phyloP scores from a whole-genome alignment of 2,329 filamentous ascomycete species.

The Trichoderma atrobrunneum region DNA sequence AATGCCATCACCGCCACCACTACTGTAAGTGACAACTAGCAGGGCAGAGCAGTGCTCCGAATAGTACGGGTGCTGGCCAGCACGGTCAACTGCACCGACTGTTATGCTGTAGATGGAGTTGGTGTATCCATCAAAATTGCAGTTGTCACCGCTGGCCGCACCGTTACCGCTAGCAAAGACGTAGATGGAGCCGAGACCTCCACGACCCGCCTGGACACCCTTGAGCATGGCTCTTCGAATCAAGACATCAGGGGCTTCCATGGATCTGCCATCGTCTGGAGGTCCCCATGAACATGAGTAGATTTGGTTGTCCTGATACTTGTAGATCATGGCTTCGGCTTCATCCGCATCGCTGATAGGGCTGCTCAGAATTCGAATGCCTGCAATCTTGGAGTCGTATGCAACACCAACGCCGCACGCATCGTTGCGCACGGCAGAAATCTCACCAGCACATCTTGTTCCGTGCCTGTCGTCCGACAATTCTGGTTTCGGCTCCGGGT shows the following conservation, averaged over 20 bases:
- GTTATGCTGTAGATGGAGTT: slow-evolving; percentile 99
- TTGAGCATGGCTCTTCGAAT: slow-evolving; percentile 90
- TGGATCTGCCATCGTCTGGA: slow-evolving; percentile 85
- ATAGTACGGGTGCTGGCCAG: slow-evolving; percentile 89
- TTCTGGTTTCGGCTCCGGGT: slow-evolving; percentile 74
- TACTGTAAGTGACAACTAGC: slow-evolving; percentile 94
- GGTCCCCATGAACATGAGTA: slow-evolving; percentile 99
- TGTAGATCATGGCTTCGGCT: slow-evolving; percentile 88
- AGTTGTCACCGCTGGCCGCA: slow-evolving; percentile 83
- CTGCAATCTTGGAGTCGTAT: slow-evolving; percentile 85
- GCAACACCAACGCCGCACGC: slow-evolving; percentile 95
- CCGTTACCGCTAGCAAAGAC: slow-evolving; percentile 96
- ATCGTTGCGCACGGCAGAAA: slow-evolving; percentile 86
- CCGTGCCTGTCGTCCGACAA: slow-evolving; percentile 85
- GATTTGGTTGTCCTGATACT: slow-evolving; percentile 86
- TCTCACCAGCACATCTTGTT: slow-evolving; percentile 91
- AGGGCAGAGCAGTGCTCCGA: slow-evolving; percentile 95
- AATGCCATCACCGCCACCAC: slow-evolving; percentile 82
- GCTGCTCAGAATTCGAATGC: slow-evolving; percentile 88
- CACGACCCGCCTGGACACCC: slow-evolving; percentile 82
- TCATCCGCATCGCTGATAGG: slow-evolving; percentile 90
- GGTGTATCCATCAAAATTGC: slow-evolving; percentile 98
- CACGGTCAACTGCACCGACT: slow-evolving; percentile 85
- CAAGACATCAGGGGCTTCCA: slow-evolving; percentile 88
- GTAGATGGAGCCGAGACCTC: slow-evolving; percentile 82